phyloP scores from a whole-genome alignment of 148 eudicot species.

The Chenopodium suecicum region DNA sequence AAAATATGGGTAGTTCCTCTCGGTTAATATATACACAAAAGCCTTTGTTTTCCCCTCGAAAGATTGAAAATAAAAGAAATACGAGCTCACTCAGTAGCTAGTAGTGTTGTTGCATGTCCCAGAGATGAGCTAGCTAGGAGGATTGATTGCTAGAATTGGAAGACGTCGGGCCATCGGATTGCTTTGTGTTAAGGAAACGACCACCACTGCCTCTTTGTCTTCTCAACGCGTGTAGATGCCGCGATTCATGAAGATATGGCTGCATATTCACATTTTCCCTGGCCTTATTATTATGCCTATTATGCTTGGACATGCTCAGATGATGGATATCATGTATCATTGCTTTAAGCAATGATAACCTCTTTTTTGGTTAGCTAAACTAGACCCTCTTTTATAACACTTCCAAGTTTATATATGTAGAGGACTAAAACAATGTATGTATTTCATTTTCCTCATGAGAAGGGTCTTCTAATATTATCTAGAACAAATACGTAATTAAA shows the following conservation, averaged over 20 bases:
- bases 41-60: not conserved
- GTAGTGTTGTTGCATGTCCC: not conserved
- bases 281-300: not conserved
- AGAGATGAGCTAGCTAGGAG: not conserved
- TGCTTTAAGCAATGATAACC: too few relatives aligned
- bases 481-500: too few relatives aligned
- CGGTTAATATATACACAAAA: not conserved
- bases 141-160: conserved; percentile 9
- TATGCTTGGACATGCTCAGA: not conserved
- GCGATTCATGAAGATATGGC: conserved; percentile 80
- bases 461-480: too few relatives aligned
- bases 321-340: too few relatives aligned
- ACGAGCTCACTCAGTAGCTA: not conserved
- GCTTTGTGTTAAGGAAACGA: conserved; percentile 62
- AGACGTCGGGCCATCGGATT: conserved; percentile 19
- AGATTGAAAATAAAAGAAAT: not conserved
- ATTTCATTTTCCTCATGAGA: too few relatives aligned
- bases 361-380: too few relatives aligned
- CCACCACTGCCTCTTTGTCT: conserved; percentile 75
- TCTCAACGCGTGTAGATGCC: conserved; percentile 66
- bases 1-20: not conserved
- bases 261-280: conserved; percentile 15
- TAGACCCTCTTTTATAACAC: too few relatives aligned
- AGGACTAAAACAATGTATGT: too few relatives aligned
- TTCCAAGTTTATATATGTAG: too few relatives aligned